Percentiles rank a stretch among this genome's conserved stretches.
Evolutionary conservation across 2,329 filamentous ascomycete species (phyloP).

Genomic region (Periconia macrospinosa): DNA sequence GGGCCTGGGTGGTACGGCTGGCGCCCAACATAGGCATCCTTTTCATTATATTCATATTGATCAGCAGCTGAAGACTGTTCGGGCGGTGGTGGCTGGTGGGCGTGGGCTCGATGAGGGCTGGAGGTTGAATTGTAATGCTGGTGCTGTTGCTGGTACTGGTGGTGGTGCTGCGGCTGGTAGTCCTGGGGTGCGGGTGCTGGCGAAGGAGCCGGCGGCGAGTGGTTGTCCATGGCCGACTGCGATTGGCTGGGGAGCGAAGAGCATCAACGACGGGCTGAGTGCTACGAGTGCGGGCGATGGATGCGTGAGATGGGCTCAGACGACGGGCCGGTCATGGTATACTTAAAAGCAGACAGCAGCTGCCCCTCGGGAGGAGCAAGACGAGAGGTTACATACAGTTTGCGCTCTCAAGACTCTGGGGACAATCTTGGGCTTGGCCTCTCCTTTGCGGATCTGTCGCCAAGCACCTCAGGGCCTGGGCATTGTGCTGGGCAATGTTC

Average conservation of each 20-base stretch:
- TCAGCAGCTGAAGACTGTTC: not conserved
- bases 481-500: constrained; percentile 21
- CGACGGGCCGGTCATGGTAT: constrained; percentile 39
- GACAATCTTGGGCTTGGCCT: constrained; percentile 35
- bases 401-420: constrained; percentile 35
- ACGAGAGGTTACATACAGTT: constrained; percentile 34
- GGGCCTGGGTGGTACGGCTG: not conserved
- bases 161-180: constrained; percentile 15
- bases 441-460: constrained; percentile 16
- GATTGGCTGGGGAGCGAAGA: constrained; percentile 27
- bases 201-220: constrained; percentile 31
- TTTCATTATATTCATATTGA: constrained; percentile 27
- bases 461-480: constrained; percentile 23
- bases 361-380: constrained; percentile 38
- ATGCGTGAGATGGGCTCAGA: constrained; percentile 18
- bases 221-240: constrained; percentile 33
- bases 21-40: constrained; percentile 13
- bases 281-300: constrained; percentile 6
- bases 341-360: constrained; percentile 17
- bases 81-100: constrained; percentile 16
- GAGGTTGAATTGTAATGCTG: too few relatives aligned
- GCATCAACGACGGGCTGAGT: constrained; percentile 21
- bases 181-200: constrained; percentile 14
- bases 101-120: not conserved
- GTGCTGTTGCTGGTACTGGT: too few relatives aligned